phyloP scores from a whole-genome alignment of 2,329 filamentous ascomycete genomes.

The Cladobotryum mycophilum region DNA sequence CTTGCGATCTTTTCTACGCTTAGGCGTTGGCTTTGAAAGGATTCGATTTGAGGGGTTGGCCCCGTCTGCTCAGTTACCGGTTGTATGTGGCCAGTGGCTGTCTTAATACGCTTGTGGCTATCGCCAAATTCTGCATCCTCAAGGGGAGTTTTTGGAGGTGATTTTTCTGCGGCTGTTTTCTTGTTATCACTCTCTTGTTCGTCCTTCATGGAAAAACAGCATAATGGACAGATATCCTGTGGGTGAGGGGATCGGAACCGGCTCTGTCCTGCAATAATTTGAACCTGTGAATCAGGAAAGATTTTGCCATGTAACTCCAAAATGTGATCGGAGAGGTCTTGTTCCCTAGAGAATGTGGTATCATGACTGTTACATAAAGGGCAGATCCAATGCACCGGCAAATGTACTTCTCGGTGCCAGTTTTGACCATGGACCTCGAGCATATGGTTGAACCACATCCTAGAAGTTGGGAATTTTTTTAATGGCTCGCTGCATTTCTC shows the following conservation, averaged over 20 bases:
- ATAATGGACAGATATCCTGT: constrained; percentile 1
- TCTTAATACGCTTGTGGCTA: too few relatives aligned
- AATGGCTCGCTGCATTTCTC: constrained; percentile 7
- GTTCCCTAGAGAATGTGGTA: neutral
- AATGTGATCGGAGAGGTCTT: neutral
- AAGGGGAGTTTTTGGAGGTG: too few relatives aligned
- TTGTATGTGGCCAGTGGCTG: too few relatives aligned
- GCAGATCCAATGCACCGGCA: constrained; percentile 7
- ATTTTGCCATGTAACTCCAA: too few relatives aligned
- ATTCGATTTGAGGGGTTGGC: too few relatives aligned
- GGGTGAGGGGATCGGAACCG: neutral
- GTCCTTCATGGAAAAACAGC: constrained; percentile 2
- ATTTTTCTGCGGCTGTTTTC: too few relatives aligned
- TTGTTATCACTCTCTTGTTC: too few relatives aligned
- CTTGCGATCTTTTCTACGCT: too few relatives aligned
- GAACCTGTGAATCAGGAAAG: neutral
- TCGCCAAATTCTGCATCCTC: too few relatives aligned
- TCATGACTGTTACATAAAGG: constrained; percentile 7
- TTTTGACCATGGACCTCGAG: constrained; percentile 5
- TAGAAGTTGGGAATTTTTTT: constrained; percentile 7
- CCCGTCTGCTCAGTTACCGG: too few relatives aligned
- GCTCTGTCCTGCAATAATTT: constrained; percentile 1
- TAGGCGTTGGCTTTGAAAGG: too few relatives aligned
- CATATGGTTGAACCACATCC: constrained; percentile 10
- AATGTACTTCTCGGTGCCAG: constrained; percentile 10